Percentiles rank a stretch among this genome's conserved stretches.
These are phyloP conservation scores for Hyaloscypha finlandica DNA, from an alignment of 495 filamentous ascomycete species.

Conservation along the genomic window DNA sequence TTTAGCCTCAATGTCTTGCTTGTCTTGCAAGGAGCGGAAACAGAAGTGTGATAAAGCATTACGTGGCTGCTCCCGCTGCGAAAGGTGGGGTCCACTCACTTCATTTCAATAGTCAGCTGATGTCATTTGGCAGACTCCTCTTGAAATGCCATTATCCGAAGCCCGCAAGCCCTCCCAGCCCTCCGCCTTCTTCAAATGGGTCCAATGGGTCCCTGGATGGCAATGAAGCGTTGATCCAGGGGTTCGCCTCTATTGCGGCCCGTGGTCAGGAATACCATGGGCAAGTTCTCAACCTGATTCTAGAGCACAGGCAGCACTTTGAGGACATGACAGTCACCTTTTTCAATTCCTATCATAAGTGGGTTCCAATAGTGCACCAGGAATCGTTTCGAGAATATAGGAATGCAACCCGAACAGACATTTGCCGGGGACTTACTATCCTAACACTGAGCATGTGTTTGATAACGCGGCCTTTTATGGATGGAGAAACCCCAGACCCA, in stretches of 20 bases:
- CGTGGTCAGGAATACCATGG: not conserved
- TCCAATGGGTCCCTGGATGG: not conserved
- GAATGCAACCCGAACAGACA: not conserved
- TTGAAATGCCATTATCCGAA: not conserved
- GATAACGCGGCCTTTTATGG: not conserved
- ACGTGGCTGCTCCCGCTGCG: not conserved
- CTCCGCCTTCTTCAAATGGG: not conserved
- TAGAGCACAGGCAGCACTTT: not conserved
- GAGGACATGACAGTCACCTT: not conserved
- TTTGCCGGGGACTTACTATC: not conserved
- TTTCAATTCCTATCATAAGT: not conserved
- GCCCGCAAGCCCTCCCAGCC: not conserved
- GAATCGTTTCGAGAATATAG: not conserved
- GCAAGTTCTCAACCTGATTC: not conserved
- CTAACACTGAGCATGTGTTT: not conserved
- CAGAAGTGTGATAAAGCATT: not conserved
- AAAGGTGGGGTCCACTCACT: not conserved
- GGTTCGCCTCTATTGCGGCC: not conserved
- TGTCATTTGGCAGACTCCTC: not conserved
- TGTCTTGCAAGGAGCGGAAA: not conserved
- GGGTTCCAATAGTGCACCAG: not conserved
- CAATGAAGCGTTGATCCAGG: not conserved
- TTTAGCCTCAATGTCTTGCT: not conserved
- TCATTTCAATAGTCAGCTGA: not conserved
- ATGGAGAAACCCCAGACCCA: not conserved